phyloP scores from a whole-genome alignment of 2,329 filamentous ascomycete species.

The Colletotrichum euphorbiae region DNA sequence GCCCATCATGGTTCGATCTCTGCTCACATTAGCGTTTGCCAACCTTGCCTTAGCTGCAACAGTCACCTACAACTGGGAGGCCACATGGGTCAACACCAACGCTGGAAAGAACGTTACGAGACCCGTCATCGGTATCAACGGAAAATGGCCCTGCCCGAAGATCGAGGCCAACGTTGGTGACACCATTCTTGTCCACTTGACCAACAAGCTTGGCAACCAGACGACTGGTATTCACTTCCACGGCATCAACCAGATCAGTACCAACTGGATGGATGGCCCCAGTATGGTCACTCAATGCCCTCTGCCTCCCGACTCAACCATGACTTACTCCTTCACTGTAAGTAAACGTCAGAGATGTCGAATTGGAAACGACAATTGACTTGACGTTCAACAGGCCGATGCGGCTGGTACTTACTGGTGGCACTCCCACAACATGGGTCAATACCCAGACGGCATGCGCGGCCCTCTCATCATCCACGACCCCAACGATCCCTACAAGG shows the following conservation, averaged over 20 bases:
- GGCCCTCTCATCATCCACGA: conserved; percentile 72
- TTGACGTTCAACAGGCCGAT: conserved; percentile 42
- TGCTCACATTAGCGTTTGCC: conserved; percentile 41
- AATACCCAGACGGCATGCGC: conserved; percentile 76
- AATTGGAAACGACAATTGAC: not conserved
- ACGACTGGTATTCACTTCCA: conserved; percentile 68
- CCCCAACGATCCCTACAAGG: conserved; percentile 62
- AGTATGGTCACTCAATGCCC: conserved; percentile 65
- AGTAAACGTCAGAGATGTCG: conserved; percentile 35
- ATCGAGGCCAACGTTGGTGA: conserved; percentile 65
- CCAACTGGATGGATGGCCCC: conserved; percentile 69
- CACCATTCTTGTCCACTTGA: conserved; percentile 59
- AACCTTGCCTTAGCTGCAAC: conserved; percentile 45
- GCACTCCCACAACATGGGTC: conserved; percentile 73
- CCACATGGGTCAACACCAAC: conserved; percentile 54
- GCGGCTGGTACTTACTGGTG: conserved; percentile 61
- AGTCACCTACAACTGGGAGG: conserved; percentile 53
- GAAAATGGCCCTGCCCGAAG: conserved; percentile 69
- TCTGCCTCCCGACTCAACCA: conserved; percentile 61
- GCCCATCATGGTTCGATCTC: conserved; percentile 23
- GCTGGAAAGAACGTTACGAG: conserved; percentile 51
- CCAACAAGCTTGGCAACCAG: conserved; percentile 65
- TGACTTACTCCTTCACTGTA: conserved; percentile 65
- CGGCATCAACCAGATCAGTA: conserved; percentile 66
- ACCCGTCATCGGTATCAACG: conserved; percentile 66